Evolutionary conservation across 306 rosid species (phyloP), one percentile per base, ranked within the genome.

Genomic region (Lathyrus sativus): DNA sequence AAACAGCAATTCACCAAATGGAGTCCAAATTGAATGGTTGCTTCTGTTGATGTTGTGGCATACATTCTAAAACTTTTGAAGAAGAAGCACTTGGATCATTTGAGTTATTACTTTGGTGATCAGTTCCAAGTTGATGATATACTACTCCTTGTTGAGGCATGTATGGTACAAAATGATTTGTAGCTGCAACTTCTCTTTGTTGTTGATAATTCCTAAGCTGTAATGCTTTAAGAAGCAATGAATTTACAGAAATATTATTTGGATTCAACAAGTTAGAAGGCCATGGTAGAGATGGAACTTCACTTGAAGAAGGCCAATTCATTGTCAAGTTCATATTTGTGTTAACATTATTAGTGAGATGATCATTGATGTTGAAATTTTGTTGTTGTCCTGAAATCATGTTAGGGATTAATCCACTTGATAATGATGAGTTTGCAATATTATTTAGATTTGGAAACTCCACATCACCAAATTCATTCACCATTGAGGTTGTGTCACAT

Each of bases 1-100:
- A 39, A 31, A 17, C 29, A 61, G 14, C 66, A 55, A 12, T 26
- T 92, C 87, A 90, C 97, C 97, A 90, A 29, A 86, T 62, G 84
- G 97, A 90, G 91, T 93, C 97, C 95, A 85, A 76, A 75, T 85
- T 84, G 83, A 93, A 90, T 81, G 97, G 95, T 81, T 85, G 96
- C 91, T 85, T 91, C 72, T 68, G 86, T 2, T 70, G 80, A 24
- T 80, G 86, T 7, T 81, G 85, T 18, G 90, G 72, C 65, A 73
- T 64, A 14, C 85, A 73, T 50, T 87, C 92, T 74, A 86, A 72
- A 14, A 82, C 78, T 73, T 80, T 78, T 13, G 82, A 85, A 33
- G 96, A 89, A 62, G 91, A 84, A 63, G 90, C 82, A 78, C 60
- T 86, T 65, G 77, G 56, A 67, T 51, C 58, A 51, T 80, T 82